Base-by-base conservation (phyloP, 345 rosid species). In the Eucalyptus coolabah region DNA sequence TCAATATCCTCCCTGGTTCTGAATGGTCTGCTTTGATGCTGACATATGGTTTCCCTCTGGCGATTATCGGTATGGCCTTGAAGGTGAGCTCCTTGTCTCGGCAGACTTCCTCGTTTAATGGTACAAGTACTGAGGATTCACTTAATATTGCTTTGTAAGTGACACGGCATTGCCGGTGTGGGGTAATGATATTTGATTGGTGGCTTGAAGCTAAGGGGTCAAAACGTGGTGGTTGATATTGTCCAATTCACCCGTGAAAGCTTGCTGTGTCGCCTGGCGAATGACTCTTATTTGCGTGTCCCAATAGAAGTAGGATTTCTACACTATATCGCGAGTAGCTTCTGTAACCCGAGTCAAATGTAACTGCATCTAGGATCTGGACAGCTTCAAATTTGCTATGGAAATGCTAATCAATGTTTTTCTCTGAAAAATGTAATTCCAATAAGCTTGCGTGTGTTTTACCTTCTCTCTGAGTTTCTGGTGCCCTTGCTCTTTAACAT, bases 21-120 rank as follows among this genome's bases (percentile, higher is more conserved):
- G 99, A 98, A 89, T 98, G 99, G 99, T 97, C 99, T 2, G 99
- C 98, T 6, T 37, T 98, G 77, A 96, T 97, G 99, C 92, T 98
- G 45, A 98, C 99, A 4, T 98, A 98, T 93, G 98, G 99, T 54
- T 98, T 98, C 88, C 99, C 99, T 50, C 98, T 97, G 90, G 98
- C 99, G 60, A 94, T 98, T 40, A 98, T 98, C 6, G 99, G 99
- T 88, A 98, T 98, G 99, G 99, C 99, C 85, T 96, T 98, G 92
- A 97, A 98, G 99, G 99, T 97, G 92, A 90, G 81, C 40, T 15
- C 18, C 87, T 88, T 90, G 90, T 91, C 90, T 53, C 51, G n/a
- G 88, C 40, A 0, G 87, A 86, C 44, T 86, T 86, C 59, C 87
- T 86, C 21, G 13, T 37, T 12, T 77, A 37, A 21, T 77, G 5